These are phyloP conservation scores for Populus davidiana DNA, from an alignment of 345 rosid species.

Conservation along the genomic window DNA sequence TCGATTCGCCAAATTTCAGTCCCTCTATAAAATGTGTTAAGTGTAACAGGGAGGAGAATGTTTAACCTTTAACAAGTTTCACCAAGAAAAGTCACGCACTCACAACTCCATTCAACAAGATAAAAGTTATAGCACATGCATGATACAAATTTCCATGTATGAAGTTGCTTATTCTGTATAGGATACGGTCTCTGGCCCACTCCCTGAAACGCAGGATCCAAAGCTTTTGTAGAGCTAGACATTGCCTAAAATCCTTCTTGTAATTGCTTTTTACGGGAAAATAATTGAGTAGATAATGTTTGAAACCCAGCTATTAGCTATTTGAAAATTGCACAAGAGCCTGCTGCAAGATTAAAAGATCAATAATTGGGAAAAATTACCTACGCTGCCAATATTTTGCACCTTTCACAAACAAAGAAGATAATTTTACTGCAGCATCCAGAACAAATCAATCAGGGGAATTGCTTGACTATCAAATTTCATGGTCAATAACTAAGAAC, in stretches of 20 bases:
- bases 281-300: constrained; percentile 1
- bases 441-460: background rate
- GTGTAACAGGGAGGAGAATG: constrained; percentile 36
- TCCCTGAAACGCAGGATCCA: constrained; percentile 98
- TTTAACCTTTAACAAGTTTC: background rate
- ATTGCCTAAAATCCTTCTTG: constrained; percentile 35
- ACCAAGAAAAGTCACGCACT: background rate
- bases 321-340: constrained; percentile 13
- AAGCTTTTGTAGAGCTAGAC: constrained; percentile 72
- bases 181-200: constrained; percentile 96
- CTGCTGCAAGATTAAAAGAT: constrained; percentile 14
- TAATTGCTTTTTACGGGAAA: background rate
- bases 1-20: constrained; percentile 97
- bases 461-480: background rate
- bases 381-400: background rate
- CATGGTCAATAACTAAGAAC: constrained; percentile 10
- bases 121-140: background rate
- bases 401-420: background rate
- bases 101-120: background rate
- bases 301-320: constrained; percentile 12
- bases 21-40: constrained; percentile 77
- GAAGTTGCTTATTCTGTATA: constrained; percentile 18
- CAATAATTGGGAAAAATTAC: background rate
- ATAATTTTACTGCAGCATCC: background rate
- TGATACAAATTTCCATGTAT: background rate